These are phyloP conservation scores for Angomonas desouzai DNA, from an alignment of 208 protist genomes.

Conservation along the genomic window DNA sequence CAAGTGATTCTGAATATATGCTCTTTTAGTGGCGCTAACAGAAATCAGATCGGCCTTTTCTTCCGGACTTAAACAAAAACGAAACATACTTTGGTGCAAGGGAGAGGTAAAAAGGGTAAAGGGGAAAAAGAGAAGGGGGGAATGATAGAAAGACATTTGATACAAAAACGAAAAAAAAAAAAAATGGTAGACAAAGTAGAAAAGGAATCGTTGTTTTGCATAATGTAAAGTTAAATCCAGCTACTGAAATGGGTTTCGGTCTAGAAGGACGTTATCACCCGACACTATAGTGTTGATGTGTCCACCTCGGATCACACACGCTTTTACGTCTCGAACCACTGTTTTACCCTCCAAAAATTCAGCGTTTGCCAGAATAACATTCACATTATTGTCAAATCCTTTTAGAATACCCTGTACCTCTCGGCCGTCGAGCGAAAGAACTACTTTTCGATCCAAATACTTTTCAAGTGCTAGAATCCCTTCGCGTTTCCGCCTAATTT, in stretches of 20 bases:
- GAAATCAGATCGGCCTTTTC: slow-evolving; percentile 27
- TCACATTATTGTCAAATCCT: slow-evolving; percentile 87
- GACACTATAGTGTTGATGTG: slow-evolving; percentile 50
- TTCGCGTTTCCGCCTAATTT: slow-evolving; percentile 51
- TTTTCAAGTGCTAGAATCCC: slow-evolving; percentile 67
- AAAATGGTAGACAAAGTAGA: background rate
- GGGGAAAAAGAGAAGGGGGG: slow-evolving; percentile 11
- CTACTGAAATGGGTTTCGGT: slow-evolving; percentile 23
- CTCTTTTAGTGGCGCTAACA: slow-evolving; percentile 44
- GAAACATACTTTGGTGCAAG: slow-evolving; percentile 1
- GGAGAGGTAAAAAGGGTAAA: slow-evolving; percentile 11
- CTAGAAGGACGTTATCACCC: slow-evolving; percentile 47
- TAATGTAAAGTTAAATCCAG: slow-evolving; percentile 18
- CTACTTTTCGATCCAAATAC: slow-evolving; percentile 72
- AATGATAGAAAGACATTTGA: background rate
- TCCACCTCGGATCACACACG: slow-evolving; percentile 71
- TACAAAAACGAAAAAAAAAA: background rate
- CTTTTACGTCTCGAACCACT: slow-evolving; percentile 44
- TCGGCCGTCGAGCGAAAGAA: slow-evolving; percentile 33
- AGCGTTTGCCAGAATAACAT: slow-evolving; percentile 68
- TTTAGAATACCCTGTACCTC: slow-evolving; percentile 76
- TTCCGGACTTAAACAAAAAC: slow-evolving; percentile 10
- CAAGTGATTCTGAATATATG: slow-evolving; percentile 43
- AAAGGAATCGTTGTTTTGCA: background rate
- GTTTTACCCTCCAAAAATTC: slow-evolving; percentile 51